phyloP scores from a whole-genome alignment of 2,329 filamentous ascomycete species.

The Coniosporium tulheliwenetii region DNA sequence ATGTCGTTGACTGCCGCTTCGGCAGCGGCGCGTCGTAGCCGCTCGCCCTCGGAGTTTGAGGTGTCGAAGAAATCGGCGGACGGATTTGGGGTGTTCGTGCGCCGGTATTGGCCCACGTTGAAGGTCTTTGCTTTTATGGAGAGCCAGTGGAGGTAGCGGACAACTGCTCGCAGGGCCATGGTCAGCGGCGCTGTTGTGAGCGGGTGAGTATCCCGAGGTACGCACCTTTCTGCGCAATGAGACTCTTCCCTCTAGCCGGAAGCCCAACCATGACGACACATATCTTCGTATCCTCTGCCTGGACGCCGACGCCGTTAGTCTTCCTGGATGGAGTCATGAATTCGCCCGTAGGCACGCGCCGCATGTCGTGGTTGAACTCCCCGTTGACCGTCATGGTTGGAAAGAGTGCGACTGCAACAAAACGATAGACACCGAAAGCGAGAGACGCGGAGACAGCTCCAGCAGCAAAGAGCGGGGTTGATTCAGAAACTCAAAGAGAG shows the following conservation, averaged over 20 bases:
- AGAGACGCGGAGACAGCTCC: too few relatives aligned
- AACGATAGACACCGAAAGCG: too few relatives aligned
- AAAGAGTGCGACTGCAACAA: too few relatives aligned
- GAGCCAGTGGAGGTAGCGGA: constrained; percentile 92
- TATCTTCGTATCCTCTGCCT: constrained; percentile 92
- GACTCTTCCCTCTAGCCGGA: constrained; percentile 88
- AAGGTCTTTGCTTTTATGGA: constrained; percentile 89
- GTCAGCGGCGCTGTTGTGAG: constrained; percentile 3
- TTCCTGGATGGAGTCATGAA: constrained; percentile 8
- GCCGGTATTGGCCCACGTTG: constrained; percentile 93
- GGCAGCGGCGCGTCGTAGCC: constrained; percentile 71
- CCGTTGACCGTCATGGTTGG: neutral
- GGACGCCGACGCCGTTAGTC: constrained; percentile 51
- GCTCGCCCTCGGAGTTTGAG: constrained; percentile 78
- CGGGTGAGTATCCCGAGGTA: neutral
- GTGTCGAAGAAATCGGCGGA: constrained; percentile 92
- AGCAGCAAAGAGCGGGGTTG: too few relatives aligned
- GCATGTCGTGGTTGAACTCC: constrained; percentile 1
- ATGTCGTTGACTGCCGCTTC: constrained; percentile 89
- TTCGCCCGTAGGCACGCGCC: constrained; percentile 1
- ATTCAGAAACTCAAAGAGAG: too few relatives aligned
- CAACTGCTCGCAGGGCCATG: constrained; percentile 37
- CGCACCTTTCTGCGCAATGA: constrained; percentile 92
- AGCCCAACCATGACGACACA: constrained; percentile 98
- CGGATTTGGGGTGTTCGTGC: constrained; percentile 76